Base-by-base conservation (phyloP, 2,329 filamentous ascomycete species). In the Zasmidium cellare region DNA sequence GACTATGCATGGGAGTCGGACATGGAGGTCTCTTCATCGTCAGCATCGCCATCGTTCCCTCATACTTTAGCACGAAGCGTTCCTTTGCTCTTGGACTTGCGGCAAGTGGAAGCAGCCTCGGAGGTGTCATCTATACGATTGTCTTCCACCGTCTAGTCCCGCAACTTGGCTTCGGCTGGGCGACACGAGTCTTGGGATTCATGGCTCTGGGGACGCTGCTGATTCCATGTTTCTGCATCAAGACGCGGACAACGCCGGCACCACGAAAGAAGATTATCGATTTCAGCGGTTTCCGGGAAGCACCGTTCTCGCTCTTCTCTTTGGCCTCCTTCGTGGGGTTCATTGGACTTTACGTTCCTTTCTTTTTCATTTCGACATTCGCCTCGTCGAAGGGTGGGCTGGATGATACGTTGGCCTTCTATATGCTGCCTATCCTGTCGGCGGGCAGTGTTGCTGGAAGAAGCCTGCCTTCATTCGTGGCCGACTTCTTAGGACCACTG, bases 1-100 rank as follows among this genome's bases (percentile, higher is more conserved):
- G 77, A 19, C 51, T 83, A 24, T 78, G 76, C 53, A 49, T 56
- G 48, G 57, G 57, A 14, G 38, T 56, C 11, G 52, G 49, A 2
- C 47, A 69, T 79, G 86, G 86, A 2, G 83, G 78, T 57, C 70
- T 89, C 2, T 89, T 87, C 70, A 82, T 85, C 45, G 84, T 87
- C 0, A 77, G 80, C 45, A 77, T 90, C 22, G 82, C 87, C 1
- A 80, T 87, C 1, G 74, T 89, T 1, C 82, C 85, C 2, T 87
- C 87, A 3, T 90, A 89, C 64, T 88, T 88, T 67, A 76, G 76
- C 44, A 75, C 75, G 47, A 80, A 76, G 60, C 76, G 82, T 53
- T 79, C 79, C 0, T 72, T 88, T 25, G 84, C 84, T 2, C 79
- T 86, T 23, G 84, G 84, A 1, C 66, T 87, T 3, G 81, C 82